A percentile compares a stretch with the other conserved stretches of the same genome.
Conservation (phyloP, 2,329 filamentous ascomycete genomes). For the Fusarium armeniacum region DNA sequence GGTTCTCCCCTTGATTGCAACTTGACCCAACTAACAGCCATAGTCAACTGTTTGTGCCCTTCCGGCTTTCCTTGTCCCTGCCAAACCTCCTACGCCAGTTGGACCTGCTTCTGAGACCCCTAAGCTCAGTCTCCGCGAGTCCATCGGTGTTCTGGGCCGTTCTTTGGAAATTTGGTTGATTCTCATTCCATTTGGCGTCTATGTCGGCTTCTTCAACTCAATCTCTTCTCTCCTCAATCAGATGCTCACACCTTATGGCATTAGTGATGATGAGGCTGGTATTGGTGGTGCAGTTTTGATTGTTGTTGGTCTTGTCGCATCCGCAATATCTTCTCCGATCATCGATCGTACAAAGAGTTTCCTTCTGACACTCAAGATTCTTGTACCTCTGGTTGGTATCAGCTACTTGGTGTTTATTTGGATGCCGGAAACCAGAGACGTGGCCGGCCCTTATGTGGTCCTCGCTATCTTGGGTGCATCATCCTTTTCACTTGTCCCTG, state of each 20-base stretch:
- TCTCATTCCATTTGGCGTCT: constrained; percentile 83
- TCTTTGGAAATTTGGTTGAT: constrained; percentile 85
- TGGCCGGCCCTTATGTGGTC: constrained; percentile 81
- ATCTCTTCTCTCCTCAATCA: constrained; percentile 90
- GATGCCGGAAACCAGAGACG: constrained; percentile 72
- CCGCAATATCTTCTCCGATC: constrained; percentile 83
- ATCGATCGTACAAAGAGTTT: constrained; percentile 89
- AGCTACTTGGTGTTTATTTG: constrained; percentile 84
- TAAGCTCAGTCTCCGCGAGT: constrained; percentile 68
- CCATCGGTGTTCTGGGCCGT: constrained; percentile 63
- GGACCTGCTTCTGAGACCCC: constrained; percentile 74
- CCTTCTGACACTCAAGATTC: constrained; percentile 77
- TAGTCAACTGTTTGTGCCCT: constrained; percentile 67
- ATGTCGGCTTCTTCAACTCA: constrained; percentile 95
- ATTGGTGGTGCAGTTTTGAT: constrained; percentile 93
- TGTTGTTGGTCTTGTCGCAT: constrained; percentile 82
- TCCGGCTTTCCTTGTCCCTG: constrained; percentile 86
- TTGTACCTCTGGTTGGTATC: constrained; percentile 81
- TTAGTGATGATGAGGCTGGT: constrained; percentile 85
- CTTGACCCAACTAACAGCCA: constrained; percentile 26
- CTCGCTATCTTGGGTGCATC: constrained; percentile 83
- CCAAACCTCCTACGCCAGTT: constrained; percentile 80
- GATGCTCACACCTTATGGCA: constrained; percentile 88
- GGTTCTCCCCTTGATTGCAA: constrained; percentile 48
- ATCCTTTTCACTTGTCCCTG: constrained; percentile 83